These are phyloP conservation scores for Cladosporium colombiae DNA, from an alignment of 2,329 filamentous ascomycete species.

Conservation along the genomic window DNA sequence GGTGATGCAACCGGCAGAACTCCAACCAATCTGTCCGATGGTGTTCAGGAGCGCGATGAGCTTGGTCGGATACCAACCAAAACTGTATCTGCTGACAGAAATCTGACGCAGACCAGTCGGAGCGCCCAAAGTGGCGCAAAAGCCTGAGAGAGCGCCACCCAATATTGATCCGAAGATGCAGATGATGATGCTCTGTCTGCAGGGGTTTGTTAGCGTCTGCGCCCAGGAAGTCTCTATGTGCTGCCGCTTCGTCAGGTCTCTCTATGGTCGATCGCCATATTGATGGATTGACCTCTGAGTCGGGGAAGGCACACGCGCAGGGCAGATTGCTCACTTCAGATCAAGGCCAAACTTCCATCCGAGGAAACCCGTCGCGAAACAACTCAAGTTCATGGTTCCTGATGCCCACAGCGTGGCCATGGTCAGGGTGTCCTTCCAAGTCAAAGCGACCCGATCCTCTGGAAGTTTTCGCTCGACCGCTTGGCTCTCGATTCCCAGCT, in stretches of 20 bases:
- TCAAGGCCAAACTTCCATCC: slow-evolving; percentile 52
- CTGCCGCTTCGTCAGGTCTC: not conserved
- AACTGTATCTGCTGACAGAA: slow-evolving; percentile 48
- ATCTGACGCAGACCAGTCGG: slow-evolving; percentile 47
- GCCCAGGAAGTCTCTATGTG: not conserved
- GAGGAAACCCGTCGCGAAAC: slow-evolving; percentile 45
- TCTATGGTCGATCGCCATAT: not conserved
- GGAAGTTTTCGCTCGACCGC: slow-evolving; percentile 49
- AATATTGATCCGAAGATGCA: slow-evolving; percentile 36
- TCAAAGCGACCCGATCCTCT: slow-evolving; percentile 46
- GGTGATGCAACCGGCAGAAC: slow-evolving; percentile 45
- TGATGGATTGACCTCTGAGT: not conserved
- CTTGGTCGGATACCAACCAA: slow-evolving; percentile 54
- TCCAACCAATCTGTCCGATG: slow-evolving; percentile 48
- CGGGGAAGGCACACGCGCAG: slow-evolving; percentile 4
- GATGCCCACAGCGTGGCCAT: slow-evolving; percentile 40
- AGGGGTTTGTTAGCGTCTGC: slow-evolving; percentile 8
- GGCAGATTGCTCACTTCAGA: slow-evolving; percentile 32
- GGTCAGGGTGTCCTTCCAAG: slow-evolving; percentile 39
- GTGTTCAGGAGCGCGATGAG: slow-evolving; percentile 50
- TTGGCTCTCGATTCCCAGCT: slow-evolving; percentile 51
- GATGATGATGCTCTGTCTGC: slow-evolving; percentile 39
- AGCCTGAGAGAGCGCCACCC: slow-evolving; percentile 36
- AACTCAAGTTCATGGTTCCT: slow-evolving; percentile 40
- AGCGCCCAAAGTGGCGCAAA: slow-evolving; percentile 38